phyloP scores from a whole-genome alignment of 352 stramenopile species.

The Phytophthora ohioensis region DNA sequence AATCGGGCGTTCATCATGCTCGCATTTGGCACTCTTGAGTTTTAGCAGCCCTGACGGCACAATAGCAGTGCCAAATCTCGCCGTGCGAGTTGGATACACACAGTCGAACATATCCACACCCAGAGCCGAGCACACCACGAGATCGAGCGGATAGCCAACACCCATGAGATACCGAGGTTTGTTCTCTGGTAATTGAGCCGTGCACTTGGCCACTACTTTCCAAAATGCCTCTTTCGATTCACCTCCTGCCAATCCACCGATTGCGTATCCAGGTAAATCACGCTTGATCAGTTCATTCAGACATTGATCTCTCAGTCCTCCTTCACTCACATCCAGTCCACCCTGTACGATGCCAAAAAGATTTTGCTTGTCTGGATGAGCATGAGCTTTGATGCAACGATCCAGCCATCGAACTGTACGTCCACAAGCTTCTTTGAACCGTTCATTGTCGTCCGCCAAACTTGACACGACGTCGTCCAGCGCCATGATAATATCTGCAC shows the following conservation, averaged over 20 bases:
- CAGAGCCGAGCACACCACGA: constrained; percentile 97
- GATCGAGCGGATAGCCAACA: constrained; percentile 97
- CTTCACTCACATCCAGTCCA: constrained; percentile 91
- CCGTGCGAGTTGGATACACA: constrained; percentile 97
- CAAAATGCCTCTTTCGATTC: constrained; percentile 96
- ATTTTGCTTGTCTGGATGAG: constrained; percentile 90
- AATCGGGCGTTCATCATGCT: constrained; percentile 67
- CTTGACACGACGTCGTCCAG: constrained; percentile 97
- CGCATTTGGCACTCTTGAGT: constrained; percentile 68
- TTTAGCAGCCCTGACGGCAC: constrained; percentile 74
- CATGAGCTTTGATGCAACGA: constrained; percentile 94
- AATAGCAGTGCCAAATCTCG: constrained; percentile 96
- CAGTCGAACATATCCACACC: constrained; percentile 99
- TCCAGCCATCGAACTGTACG: constrained; percentile 96
- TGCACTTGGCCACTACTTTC: constrained; percentile 91
- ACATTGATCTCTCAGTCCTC: constrained; percentile 94
- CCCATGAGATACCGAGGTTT: constrained; percentile 99
- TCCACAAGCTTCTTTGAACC: constrained; percentile 93
- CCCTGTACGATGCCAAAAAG: constrained; percentile 98
- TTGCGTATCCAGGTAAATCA: constrained; percentile 93
- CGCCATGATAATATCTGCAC: constrained; percentile 98
- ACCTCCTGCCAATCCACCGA: constrained; percentile 95
- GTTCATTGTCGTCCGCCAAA: constrained; percentile 83
- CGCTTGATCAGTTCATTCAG: constrained; percentile 89
- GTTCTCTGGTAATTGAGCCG: constrained; percentile 85